These are phyloP conservation scores for Tuctoria greenei DNA, from an alignment of 176 grass and related monocot genomes.

Conservation along the genomic window DNA sequence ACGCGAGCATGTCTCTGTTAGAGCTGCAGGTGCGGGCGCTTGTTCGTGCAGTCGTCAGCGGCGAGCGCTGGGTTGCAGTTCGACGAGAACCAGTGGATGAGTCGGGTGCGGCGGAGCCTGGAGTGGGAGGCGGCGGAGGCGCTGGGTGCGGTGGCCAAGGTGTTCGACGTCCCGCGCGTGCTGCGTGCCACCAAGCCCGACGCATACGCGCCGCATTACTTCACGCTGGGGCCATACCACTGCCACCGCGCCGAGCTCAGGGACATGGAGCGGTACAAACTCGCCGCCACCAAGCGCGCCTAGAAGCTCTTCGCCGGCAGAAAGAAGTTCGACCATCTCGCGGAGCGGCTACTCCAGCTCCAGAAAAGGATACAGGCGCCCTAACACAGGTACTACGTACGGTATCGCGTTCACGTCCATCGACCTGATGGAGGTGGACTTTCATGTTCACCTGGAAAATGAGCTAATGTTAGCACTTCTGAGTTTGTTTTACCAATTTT, in stretches of 20 bases:
- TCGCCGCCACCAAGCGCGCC: slow-evolving; percentile 69
- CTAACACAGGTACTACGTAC: slow-evolving; percentile 54
- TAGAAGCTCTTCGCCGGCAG: slow-evolving; percentile 63
- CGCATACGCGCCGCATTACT: slow-evolving; percentile 69
- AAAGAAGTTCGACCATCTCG: slow-evolving; percentile 57
- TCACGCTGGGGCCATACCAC: slow-evolving; percentile 78
- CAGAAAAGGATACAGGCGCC: slow-evolving; percentile 54
- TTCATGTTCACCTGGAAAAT: too few relatives aligned
- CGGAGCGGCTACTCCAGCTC: slow-evolving; percentile 33
- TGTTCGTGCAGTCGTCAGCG: slow-evolving; percentile 36
- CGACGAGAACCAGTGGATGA: slow-evolving; percentile 68
- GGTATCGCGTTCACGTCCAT: background rate
- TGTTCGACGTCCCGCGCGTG: slow-evolving; percentile 63
- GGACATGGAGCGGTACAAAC: slow-evolving; percentile 90
- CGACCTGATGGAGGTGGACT: too few relatives aligned
- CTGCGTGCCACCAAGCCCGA: slow-evolving; percentile 49
- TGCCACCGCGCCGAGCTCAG: slow-evolving; percentile 61
- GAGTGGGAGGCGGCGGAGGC: slow-evolving; percentile 43
- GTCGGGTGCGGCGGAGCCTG: slow-evolving; percentile 55
- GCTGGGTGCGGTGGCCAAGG: slow-evolving; percentile 48
- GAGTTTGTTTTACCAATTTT: too few relatives aligned
- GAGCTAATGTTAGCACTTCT: too few relatives aligned
- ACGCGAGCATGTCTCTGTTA: background rate
- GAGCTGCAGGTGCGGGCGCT: slow-evolving; percentile 37
- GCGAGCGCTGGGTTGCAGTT: slow-evolving; percentile 25